These are phyloP conservation scores for Botrytis squamosa DNA, from an alignment of 2,329 filamentous ascomycete species.

Conservation along the genomic window DNA sequence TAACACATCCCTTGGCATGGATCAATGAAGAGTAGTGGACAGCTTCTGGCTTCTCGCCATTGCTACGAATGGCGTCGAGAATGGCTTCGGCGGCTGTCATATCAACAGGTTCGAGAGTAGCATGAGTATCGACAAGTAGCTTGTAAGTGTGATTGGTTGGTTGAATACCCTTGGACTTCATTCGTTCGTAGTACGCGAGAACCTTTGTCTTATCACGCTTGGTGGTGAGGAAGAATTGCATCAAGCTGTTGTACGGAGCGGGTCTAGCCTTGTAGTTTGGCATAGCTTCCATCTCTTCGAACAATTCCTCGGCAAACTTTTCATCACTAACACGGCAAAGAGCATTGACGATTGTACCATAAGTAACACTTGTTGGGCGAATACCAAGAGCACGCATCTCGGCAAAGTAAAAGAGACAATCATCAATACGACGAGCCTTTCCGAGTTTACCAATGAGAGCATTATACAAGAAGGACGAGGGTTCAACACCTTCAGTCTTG, in stretches of 20 bases:
- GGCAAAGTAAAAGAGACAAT: constrained; percentile 96
- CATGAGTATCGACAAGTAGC: constrained; percentile 91
- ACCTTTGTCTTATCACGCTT: constrained; percentile 96
- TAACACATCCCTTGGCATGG: constrained; percentile 90
- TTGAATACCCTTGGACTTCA: constrained; percentile 81
- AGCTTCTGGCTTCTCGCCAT: constrained; percentile 77
- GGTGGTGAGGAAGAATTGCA: constrained; percentile 98
- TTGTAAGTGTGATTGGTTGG: constrained; percentile 98
- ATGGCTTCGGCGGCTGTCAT: constrained; percentile 85
- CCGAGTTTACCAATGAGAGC: constrained; percentile 97
- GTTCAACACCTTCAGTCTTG: constrained; percentile 89
- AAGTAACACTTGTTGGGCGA: constrained; percentile 94
- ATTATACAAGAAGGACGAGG: constrained; percentile 96
- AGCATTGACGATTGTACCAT: constrained; percentile 97
- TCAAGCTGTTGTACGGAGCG: constrained; percentile 98
- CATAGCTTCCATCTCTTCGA: constrained; percentile 99
- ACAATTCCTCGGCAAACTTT: constrained; percentile 95
- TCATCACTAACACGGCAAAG: constrained; percentile 96
- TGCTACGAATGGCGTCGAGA: constrained; percentile 71
- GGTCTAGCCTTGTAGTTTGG: constrained; percentile 98
- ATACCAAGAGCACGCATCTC: constrained; percentile 95
- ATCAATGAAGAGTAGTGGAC: constrained; percentile 96
- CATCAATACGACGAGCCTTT: constrained; percentile 95
- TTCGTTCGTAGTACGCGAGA: constrained; percentile 89
- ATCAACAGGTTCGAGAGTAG: constrained; percentile 87